Percentiles rank a stretch among this genome's conserved stretches.
Conservation (phyloP, 768 basidiomycete genomes). For the Trametes punicea region DNA sequence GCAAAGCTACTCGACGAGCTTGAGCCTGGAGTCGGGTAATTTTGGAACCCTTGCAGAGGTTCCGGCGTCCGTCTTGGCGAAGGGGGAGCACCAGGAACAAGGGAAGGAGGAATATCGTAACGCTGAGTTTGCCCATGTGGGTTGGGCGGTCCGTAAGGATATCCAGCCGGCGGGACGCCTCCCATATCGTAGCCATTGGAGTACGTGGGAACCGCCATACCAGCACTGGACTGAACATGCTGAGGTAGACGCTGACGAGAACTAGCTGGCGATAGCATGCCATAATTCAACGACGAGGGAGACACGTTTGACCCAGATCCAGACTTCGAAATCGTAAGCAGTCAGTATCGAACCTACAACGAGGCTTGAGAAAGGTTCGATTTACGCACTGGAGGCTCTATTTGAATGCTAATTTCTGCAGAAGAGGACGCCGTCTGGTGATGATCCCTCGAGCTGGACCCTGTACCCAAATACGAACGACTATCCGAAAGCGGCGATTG, state of each 20-base stretch:
- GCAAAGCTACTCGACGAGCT: conserved; percentile 1
- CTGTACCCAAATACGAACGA: conserved; percentile 10
- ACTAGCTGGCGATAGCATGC: conserved; percentile 23
- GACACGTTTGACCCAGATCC: conserved; percentile 22
- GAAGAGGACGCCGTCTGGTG: conserved; percentile 12
- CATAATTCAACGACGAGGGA: conserved; percentile 10
- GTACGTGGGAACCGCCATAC: conserved; percentile 13
- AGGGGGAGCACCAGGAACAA: not conserved
- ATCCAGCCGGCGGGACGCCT: not conserved
- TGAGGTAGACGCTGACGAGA: conserved; percentile 6
- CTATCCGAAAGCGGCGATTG: conserved; percentile 12
- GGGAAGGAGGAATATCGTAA: conserved; percentile 6
- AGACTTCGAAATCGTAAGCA: conserved; percentile 15
- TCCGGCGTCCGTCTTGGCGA: conserved; percentile 11
- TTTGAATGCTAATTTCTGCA: conserved; percentile 18
- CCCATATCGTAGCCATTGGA: not conserved
- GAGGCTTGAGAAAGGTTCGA: not conserved
- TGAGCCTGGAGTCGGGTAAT: conserved; percentile 11
- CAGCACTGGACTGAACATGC: conserved; percentile 1
- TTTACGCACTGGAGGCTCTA: conserved; percentile 27
- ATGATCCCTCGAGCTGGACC: conserved; percentile 1
- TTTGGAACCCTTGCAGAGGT: conserved; percentile 1
- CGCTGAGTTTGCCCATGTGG: not conserved
- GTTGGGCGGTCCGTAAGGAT: not conserved
- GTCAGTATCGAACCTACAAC: not conserved